These are phyloP conservation scores for Whalleya microplaca DNA, from an alignment of 2,329 filamentous ascomycete genomes.

Conservation along the genomic window DNA sequence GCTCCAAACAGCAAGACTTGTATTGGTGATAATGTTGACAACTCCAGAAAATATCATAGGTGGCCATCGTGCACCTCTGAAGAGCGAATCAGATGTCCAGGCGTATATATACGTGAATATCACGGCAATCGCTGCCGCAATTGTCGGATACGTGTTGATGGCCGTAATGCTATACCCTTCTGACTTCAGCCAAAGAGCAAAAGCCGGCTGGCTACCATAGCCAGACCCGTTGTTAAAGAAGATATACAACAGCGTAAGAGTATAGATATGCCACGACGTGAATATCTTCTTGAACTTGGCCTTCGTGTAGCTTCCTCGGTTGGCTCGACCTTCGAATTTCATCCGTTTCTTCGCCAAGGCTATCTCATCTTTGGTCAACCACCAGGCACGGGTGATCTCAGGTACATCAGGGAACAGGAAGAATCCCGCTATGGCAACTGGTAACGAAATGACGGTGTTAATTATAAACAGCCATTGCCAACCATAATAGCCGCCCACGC, in stretches of 20 bases:
- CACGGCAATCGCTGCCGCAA: conserved; percentile 57
- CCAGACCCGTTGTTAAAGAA: conserved; percentile 65
- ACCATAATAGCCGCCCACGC: conserved; percentile 50
- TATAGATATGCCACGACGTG: conserved; percentile 66
- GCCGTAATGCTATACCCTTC: conserved; percentile 44
- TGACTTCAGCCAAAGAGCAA: conserved; percentile 52
- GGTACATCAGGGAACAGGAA: conserved; percentile 47
- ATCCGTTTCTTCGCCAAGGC: conserved; percentile 45
- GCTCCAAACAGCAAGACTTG: conserved; percentile 47
- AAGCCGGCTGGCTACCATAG: conserved; percentile 55
- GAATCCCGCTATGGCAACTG: conserved; percentile 54
- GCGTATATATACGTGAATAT: conserved; percentile 65
- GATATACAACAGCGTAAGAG: conserved; percentile 61
- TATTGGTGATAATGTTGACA: conserved; percentile 46
- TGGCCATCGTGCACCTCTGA: conserved; percentile 65
- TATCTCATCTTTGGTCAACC: conserved; percentile 43
- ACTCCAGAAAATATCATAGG: conserved; percentile 60
- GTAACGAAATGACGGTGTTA: conserved; percentile 57
- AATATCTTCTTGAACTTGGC: conserved; percentile 64
- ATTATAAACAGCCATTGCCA: conserved; percentile 62
- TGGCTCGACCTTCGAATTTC: conserved; percentile 49
- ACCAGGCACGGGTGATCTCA: conserved; percentile 44
- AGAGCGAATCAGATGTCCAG: conserved; percentile 66
- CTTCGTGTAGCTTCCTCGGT: conserved; percentile 43
- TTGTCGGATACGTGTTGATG: conserved; percentile 59